Evolutionary conservation across 345 rosid species (phyloP).

Genomic region (rapeseed (Brassica napus)): DNA sequence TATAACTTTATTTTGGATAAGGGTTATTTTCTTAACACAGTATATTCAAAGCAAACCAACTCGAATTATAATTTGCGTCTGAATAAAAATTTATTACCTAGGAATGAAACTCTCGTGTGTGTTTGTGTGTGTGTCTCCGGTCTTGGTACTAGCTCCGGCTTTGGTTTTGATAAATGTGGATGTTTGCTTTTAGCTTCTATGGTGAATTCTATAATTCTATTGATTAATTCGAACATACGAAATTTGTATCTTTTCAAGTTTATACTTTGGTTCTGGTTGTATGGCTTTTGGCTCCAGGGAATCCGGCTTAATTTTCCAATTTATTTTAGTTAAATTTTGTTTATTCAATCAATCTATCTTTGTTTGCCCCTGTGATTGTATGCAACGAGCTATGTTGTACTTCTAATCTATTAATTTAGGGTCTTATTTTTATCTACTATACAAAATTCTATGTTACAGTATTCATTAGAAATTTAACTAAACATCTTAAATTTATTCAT

Average conservation of each 20-base stretch:
- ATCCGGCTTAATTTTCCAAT: not conserved
- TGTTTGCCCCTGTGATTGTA: too few species aligned
- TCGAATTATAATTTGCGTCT: not conserved
- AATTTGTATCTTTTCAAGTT: not conserved
- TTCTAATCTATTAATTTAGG: too few species aligned
- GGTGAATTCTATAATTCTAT: not conserved
- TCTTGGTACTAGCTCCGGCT: not conserved
- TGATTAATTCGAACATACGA: not conserved
- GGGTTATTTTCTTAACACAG: not conserved
- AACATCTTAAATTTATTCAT: too few species aligned
- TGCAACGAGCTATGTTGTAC: too few species aligned
- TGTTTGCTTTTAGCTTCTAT: not conserved
- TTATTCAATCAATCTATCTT: too few species aligned
- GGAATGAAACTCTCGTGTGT: not conserved
- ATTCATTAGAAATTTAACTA: too few species aligned
- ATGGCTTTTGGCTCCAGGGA: not conserved
- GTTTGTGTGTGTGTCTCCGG: not conserved
- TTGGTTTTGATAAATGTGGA: not conserved
- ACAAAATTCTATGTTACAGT: too few species aligned
- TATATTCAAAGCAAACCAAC: not conserved
- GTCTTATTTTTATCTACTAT: too few species aligned
- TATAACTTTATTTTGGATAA: not conserved
- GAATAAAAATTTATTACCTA: not conserved
- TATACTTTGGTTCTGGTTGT: not conserved
- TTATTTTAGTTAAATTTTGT: not conserved